A percentile compares a stretch with the other conserved stretches of the same genome.
phyloP scores from a whole-genome alignment of 805 yeast genomes.

The Maudiozyma pseudohumilis region DNA sequence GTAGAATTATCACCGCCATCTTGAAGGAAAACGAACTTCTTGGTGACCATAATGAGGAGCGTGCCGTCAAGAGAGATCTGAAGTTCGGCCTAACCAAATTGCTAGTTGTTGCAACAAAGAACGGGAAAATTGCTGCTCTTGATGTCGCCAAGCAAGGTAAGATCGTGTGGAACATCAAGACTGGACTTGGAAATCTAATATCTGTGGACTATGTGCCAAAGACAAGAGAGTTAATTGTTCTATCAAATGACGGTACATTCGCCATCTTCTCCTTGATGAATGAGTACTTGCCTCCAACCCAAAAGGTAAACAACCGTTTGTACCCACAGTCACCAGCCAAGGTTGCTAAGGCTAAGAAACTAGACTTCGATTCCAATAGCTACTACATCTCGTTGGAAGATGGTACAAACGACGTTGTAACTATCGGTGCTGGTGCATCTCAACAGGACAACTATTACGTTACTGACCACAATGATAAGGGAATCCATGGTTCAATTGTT shows the following conservation, averaged over 20 bases:
- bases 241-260: conserved; percentile 25
- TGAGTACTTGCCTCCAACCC: conserved; percentile 5
- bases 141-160: conserved; percentile 33
- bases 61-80: conserved; percentile 10
- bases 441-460: conserved; percentile 7
- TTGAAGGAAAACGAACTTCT: conserved; percentile 8
- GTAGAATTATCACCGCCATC: conserved; percentile 12
- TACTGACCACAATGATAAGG: conserved; percentile 13
- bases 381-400: conserved; percentile 13
- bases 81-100: conserved; percentile 41
- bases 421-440: conserved; percentile 2
- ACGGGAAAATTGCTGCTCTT: conserved; percentile 36
- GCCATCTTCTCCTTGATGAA: not conserved
- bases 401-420: conserved; percentile 9
- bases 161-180: conserved; percentile 31
- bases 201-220: conserved; percentile 16
- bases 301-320: not conserved
- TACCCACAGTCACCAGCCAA: not conserved
- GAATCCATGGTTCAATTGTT: conserved; percentile 21
- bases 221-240: conserved; percentile 14
- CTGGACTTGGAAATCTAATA: conserved; percentile 15
- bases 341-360: conserved; percentile 1
- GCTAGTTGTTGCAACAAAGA: conserved; percentile 33
- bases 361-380: conserved; percentile 5
- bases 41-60: conserved; percentile 10